Evolutionary conservation across 352 stramenopile species (phyloP), one percentile per base, ranked within the genome.

Genomic region (Phytophthora macrochlamydospora): DNA sequence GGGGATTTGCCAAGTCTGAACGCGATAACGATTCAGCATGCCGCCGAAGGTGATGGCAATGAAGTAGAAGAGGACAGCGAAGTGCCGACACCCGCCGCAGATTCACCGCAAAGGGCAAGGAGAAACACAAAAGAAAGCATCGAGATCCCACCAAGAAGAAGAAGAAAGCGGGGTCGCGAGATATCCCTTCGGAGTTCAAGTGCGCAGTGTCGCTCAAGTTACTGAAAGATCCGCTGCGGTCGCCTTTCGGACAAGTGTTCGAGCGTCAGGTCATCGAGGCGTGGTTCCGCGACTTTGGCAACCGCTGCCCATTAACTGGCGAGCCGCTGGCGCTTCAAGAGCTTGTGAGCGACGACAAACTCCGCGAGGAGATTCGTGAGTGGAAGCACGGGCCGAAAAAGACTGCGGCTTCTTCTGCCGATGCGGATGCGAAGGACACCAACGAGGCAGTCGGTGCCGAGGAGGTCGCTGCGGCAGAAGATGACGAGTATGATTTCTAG

Each of bases 231-330:
- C 83, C 83, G 2, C 43, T 95, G 59, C 76, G 85, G 33, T 93
- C 83, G 55, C 87, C 87, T 5, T 90, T 83, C 46, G 82, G 87
- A 3, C 87, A 95, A 52, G 77, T 93, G 3, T 93, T 91, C 62
- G 85, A 95, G 59, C 75, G 80, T 7, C 74, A 85, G 30, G 82
- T 93, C 18, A 86, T 95, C 50, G 82, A 95, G 54, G 78, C 78
- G 11, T 94, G 87, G 85, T 91, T 93, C 37, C 79, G 80, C 30
- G 83, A 94, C 61, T 95, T 93, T 65, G 87, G 85, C 46, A 93
- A 93, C 48, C 82, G 85, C 18, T 95, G 85, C 43, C 87, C 85
- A 31, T 60, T 94, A 28, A 92, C 84, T 2, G 84, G 82, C 3
- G 75, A 95, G 64, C 85, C 87, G 13, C 76, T 95, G 1, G 79